phyloP scores from a whole-genome alignment of 2,329 filamentous ascomycete genomes.

The Pseudocercospora musae region DNA sequence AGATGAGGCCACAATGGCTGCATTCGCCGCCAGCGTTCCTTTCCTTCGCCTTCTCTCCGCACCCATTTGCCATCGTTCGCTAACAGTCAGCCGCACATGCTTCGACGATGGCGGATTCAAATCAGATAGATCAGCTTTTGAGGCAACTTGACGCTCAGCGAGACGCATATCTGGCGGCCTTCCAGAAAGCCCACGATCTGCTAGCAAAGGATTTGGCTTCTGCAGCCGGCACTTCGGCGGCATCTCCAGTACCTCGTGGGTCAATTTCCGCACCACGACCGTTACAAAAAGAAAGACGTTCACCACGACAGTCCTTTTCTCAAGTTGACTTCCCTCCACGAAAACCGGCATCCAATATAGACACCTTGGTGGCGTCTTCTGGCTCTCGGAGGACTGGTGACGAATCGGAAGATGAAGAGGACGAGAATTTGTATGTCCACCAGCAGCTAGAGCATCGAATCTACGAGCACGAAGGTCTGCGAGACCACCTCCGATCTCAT shows the following conservation, averaged over 20 bases:
- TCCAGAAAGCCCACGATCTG: slow-evolving; percentile 20
- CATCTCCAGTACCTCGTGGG: background rate
- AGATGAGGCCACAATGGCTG: background rate
- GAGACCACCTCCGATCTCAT: slow-evolving; percentile 45
- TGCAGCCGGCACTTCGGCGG: background rate
- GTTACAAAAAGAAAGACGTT: slow-evolving; percentile 6
- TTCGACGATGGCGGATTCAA: background rate
- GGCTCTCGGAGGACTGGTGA: slow-evolving; percentile 30
- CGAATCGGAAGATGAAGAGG: slow-evolving; percentile 38
- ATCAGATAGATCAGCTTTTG: slow-evolving; percentile 10
- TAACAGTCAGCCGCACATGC: background rate
- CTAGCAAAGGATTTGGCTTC: slow-evolving; percentile 15
- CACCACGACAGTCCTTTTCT: slow-evolving; percentile 11
- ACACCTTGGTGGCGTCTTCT: slow-evolving; percentile 19
- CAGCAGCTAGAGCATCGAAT: slow-evolving; percentile 38
- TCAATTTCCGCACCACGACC: background rate
- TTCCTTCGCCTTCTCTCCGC: background rate
- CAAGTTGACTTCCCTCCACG: background rate
- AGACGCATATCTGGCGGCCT: slow-evolving; percentile 23
- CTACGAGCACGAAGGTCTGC: slow-evolving; percentile 45
- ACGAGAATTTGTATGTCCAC: slow-evolving; percentile 41
- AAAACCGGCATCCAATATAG: slow-evolving; percentile 16
- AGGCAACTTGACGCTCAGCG: slow-evolving; percentile 23
- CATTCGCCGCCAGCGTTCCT: background rate
- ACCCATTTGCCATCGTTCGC: background rate